These are phyloP conservation scores for Emergomyces pasteurianus DNA, from an alignment of 2,329 filamentous ascomycete species.

Conservation along the genomic window DNA sequence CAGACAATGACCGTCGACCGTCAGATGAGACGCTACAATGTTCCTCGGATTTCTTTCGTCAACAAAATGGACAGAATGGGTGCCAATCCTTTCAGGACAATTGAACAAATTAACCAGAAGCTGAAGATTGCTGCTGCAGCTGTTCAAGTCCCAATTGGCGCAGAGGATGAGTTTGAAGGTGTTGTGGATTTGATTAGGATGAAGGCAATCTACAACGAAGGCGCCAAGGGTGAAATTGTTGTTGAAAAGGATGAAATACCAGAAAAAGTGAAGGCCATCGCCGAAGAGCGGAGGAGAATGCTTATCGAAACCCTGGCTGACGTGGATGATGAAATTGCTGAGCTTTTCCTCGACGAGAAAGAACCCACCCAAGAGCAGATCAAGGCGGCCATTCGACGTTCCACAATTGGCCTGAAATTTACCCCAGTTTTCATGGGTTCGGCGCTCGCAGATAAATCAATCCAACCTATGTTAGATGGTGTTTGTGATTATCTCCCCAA, in stretches of 20 bases:
- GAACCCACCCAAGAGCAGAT: constrained; percentile 72
- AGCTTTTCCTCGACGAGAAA: constrained; percentile 81
- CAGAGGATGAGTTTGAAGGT: constrained; percentile 82
- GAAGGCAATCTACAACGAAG: constrained; percentile 89
- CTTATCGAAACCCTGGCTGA: constrained; percentile 93
- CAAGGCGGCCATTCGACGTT: constrained; percentile 79
- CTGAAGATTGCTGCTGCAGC: constrained; percentile 86
- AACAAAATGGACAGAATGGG: constrained; percentile 99
- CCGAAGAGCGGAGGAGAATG: constrained; percentile 67
- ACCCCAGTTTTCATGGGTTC: constrained; percentile 94
- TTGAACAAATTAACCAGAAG: constrained; percentile 96
- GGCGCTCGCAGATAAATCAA: constrained; percentile 82
- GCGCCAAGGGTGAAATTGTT: constrained; percentile 65
- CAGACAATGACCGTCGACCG: constrained; percentile 97
- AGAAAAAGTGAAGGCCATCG: constrained; percentile 61
- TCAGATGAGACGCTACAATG: constrained; percentile 97
- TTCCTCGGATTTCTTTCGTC: constrained; percentile 88
- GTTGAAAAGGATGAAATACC: constrained; percentile 70
- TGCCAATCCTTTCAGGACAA: constrained; percentile 92
- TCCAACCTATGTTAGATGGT: constrained; percentile 93
- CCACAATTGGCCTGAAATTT: constrained; percentile 84
- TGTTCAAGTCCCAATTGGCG: constrained; percentile 85
- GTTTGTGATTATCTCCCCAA: constrained; percentile 95
- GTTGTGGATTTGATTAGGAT: constrained; percentile 87
- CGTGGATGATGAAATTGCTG: constrained; percentile 94